Percentiles rank a stretch among this genome's conserved stretches.
phyloP scores from a whole-genome alignment of 2,329 filamentous ascomycete genomes.

The Fusarium devonianum region DNA sequence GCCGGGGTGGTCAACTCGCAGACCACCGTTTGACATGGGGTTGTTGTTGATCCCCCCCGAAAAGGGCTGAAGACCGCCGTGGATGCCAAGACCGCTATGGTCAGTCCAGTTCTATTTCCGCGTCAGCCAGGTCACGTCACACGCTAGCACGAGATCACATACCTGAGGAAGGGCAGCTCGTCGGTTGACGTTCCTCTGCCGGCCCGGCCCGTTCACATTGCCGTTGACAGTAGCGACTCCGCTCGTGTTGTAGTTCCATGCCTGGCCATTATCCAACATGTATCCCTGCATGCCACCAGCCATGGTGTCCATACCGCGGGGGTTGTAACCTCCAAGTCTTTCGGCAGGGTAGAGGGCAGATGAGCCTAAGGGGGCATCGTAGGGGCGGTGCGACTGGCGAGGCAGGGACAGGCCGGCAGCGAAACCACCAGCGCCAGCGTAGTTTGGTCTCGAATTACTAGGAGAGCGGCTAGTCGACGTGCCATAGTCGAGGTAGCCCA shows the following conservation, averaged over 20 bases:
- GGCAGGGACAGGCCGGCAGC: conserved; percentile 54
- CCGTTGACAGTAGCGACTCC: conserved; percentile 70
- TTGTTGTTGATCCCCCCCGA: conserved; percentile 47
- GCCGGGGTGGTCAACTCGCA: conserved; percentile 53
- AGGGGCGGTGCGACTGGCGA: conserved; percentile 72
- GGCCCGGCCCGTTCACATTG: conserved; percentile 69
- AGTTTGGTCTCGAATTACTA: conserved; percentile 70
- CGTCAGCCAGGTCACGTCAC: conserved; percentile 19
- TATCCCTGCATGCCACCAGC: conserved; percentile 55
- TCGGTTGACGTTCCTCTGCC: conserved; percentile 63
- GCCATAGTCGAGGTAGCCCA: conserved; percentile 75
- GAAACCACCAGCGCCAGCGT: conserved; percentile 57
- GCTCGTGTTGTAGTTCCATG: conserved; percentile 77
- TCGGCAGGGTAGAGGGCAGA: conserved; percentile 76
- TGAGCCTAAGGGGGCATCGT: conserved; percentile 71
- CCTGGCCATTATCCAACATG: conserved; percentile 73
- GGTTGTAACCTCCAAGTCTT: conserved; percentile 65
- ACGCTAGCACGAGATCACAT: conserved; percentile 41
- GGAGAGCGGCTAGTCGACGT: conserved; percentile 68
- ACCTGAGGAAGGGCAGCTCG: conserved; percentile 76
- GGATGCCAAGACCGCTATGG: conserved; percentile 53
- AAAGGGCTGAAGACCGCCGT: conserved; percentile 48
- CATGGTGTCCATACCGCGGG: conserved; percentile 64
- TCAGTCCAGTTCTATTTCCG: conserved; percentile 59
- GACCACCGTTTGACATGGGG: conserved; percentile 50